Percentiles rank a stretch among this genome's conserved stretches.
These are phyloP conservation scores for Monosporascus sp. DNA, from an alignment of 2,329 filamentous ascomycete species.

Conservation along the genomic window DNA sequence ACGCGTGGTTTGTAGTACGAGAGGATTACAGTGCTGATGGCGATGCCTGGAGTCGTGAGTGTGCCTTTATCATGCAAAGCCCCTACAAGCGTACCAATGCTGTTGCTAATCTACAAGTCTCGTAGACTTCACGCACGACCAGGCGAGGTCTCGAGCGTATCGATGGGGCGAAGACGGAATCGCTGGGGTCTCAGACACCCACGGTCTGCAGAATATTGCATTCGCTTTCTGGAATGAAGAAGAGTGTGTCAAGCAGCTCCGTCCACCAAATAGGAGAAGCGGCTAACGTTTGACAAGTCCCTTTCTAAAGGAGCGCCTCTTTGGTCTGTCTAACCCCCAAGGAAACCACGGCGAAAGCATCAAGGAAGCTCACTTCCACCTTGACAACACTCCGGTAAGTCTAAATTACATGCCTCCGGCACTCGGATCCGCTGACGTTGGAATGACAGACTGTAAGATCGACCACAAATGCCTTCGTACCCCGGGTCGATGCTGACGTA, in stretches of 20 bases:
- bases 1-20: constrained; percentile 50
- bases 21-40: constrained; percentile 89
- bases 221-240: constrained; percentile 98
- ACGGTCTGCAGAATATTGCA: constrained; percentile 85
- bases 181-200: constrained; percentile 85
- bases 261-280: background rate
- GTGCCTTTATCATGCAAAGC: background rate
- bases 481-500: constrained; percentile 7
- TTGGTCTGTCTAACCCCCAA: constrained; percentile 91
- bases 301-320: constrained; percentile 90
- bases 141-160: constrained; percentile 82
- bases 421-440: constrained; percentile 17
- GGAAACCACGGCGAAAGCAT: constrained; percentile 96
- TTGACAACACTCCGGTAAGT: constrained; percentile 80
- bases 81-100: constrained; percentile 2
- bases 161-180: constrained; percentile 98
- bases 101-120: constrained; percentile 20
- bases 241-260: constrained; percentile 53
- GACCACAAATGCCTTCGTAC: constrained; percentile 1
- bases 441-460: constrained; percentile 37
- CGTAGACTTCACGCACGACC: constrained; percentile 86
- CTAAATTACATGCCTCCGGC: constrained; percentile 1
- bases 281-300: constrained; percentile 54
- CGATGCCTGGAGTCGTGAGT: constrained; percentile 92
- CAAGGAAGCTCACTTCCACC: constrained; percentile 93